Evolutionary conservation across 805 yeast species (phyloP), one percentile per base, ranked within the genome.

Genomic region (Kodamaea jinghongensis): DNA sequence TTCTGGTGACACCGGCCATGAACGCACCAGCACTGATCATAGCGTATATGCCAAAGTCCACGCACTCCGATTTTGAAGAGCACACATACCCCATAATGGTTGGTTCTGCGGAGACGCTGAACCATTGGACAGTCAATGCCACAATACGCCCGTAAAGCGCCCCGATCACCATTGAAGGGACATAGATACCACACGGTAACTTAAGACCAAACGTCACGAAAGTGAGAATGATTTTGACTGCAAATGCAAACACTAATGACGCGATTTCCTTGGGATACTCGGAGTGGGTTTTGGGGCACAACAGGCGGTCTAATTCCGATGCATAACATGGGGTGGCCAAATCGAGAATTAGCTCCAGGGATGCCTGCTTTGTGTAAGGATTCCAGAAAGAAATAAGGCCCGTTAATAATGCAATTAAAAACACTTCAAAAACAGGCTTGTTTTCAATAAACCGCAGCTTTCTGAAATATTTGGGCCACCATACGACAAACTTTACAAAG

Each of bases 91-190:
- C 15, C 42, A 50, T 38, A 7, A 48, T 15, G 7, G 41, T 27
- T 4, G 23, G 27, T 9, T 26, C 32, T 3, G 29, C 36, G 16
- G 30, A 38, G 35, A 55, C 40, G 17, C 63, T 67, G 4, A 64
- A 29, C 54, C 65, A 67, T 39, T 75, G 72, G 12, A 75, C 49
- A 3, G 52, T 25, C 56, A 73, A 64, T 1, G 78, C 77, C 42
- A 75, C 61, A 1, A 71, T 48, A 8, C 82, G 52, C 2, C 83
- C 83, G 58, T 75, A 78, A 20, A 79, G 55, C 2, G 83, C 82
- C 0, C 85, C 85, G 15, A 73, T 65, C 1, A 76, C 79, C 84
- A 79, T 78, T 1, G 81, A 72, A 4, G 85, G 85, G 2, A 79
- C 79, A 45, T 78, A 79, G 10, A 79, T 72, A 4, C 84, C 84